Conservation (phyloP, 345 rosid species). For the Microthlaspi erraticum region DNA sequence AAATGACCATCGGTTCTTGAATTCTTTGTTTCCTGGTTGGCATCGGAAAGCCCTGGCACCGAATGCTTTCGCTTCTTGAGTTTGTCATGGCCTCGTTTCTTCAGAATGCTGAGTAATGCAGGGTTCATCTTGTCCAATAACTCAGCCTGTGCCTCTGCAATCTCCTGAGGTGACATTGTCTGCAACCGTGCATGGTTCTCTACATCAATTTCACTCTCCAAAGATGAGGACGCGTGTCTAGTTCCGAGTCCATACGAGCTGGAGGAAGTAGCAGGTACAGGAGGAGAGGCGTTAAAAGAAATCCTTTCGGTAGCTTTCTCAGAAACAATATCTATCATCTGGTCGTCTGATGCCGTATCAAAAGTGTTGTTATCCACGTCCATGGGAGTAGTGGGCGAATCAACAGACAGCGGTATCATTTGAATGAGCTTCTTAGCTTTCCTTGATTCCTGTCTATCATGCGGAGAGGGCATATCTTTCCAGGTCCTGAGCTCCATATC, state of each 20-base stretch:
- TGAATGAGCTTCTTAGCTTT: slow-evolving; percentile 32
- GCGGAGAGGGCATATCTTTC: slow-evolving; percentile 51
- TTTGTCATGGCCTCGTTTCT: slow-evolving; percentile 66
- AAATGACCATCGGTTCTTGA: slow-evolving; percentile 39
- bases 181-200: slow-evolving; percentile 71
- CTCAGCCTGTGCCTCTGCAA: slow-evolving; percentile 81
- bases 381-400: slow-evolving; percentile 32
- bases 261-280: slow-evolving; percentile 38
- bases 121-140: slow-evolving; percentile 81
- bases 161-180: slow-evolving; percentile 76
- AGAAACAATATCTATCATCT: slow-evolving; percentile 17
- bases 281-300: slow-evolving; percentile 30
- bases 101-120: slow-evolving; percentile 63
- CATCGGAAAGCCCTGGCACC: slow-evolving; percentile 31
- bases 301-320: slow-evolving; percentile 37
- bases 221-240: slow-evolving; percentile 50
- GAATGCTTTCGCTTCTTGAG: slow-evolving; percentile 55
- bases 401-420: slow-evolving; percentile 6
- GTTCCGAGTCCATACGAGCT: slow-evolving; percentile 39
- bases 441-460: slow-evolving; percentile 11
- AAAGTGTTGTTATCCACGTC: not conserved
- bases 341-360: slow-evolving; percentile 42
- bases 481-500: slow-evolving; percentile 57
- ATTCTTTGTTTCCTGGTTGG: slow-evolving; percentile 19
- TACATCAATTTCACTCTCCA: slow-evolving; percentile 77